A percentile compares a stretch with the other conserved stretches of the same genome.
These are phyloP conservation scores for Dactylonectria estremocensis DNA, from an alignment of 2,329 filamentous ascomycete genomes.

Conservation along the genomic window DNA sequence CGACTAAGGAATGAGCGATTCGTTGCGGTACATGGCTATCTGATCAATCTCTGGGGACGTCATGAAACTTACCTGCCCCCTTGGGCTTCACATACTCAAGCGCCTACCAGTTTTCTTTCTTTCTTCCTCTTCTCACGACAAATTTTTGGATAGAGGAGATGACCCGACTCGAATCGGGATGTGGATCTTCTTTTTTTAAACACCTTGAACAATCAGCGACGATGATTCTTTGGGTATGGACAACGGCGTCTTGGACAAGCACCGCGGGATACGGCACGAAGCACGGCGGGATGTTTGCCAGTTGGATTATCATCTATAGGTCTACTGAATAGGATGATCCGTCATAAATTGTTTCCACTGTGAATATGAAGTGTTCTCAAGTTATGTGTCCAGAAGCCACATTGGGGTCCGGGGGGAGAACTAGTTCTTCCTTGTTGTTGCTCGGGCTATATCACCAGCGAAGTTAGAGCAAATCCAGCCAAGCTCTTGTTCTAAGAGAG, in stretches of 20 bases:
- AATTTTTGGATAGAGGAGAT: conserved; percentile 46
- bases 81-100: conserved; percentile 30
- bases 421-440: not conserved
- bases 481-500: not conserved
- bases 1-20: conserved; percentile 62
- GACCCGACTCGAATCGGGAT: conserved; percentile 42
- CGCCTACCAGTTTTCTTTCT: conserved; percentile 29
- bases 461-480: not conserved
- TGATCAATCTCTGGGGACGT: conserved; percentile 35
- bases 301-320: conserved; percentile 42
- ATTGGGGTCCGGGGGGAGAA: not conserved
- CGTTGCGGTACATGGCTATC: conserved; percentile 33
- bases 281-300: conserved; percentile 47
- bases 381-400: not conserved
- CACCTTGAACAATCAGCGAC: conserved; percentile 38
- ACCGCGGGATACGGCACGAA: conserved; percentile 48
- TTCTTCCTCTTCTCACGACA: conserved; percentile 42
- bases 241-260: conserved; percentile 50
- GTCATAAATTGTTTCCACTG: conserved; percentile 21
- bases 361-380: not conserved
- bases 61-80: conserved; percentile 41
- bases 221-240: conserved; percentile 43
- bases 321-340: conserved; percentile 49
- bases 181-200: conserved; percentile 44
- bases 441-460: not conserved